Percentiles rank a stretch among this genome's conserved stretches.
These are phyloP conservation scores for Ophiostoma ips DNA, from an alignment of 2,329 filamentous ascomycete genomes.

Conservation along the genomic window DNA sequence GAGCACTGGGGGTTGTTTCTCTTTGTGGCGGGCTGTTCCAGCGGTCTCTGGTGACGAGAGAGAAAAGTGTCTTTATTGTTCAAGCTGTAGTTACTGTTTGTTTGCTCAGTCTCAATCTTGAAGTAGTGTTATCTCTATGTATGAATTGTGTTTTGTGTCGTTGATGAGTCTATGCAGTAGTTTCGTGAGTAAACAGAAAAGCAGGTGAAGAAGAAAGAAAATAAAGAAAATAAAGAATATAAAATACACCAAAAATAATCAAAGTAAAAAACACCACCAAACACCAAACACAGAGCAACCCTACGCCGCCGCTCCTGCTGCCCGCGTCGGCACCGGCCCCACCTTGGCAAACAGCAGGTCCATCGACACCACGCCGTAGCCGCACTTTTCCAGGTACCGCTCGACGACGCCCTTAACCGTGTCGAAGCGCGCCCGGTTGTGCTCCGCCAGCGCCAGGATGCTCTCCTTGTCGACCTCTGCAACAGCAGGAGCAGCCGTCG, in stretches of 20 bases:
- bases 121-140: too few species aligned
- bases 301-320: too few species aligned
- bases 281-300: not conserved
- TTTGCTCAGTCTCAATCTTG: too few species aligned
- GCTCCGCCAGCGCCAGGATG: constrained; percentile 58
- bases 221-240: not conserved
- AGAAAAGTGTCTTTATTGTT: too few species aligned
- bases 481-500: constrained; percentile 8
- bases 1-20: too few species aligned
- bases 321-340: constrained; percentile 32
- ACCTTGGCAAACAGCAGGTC: constrained; percentile 66
- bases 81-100: too few species aligned
- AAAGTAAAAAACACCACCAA: not conserved
- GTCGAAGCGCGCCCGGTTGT: constrained; percentile 67
- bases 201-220: not conserved
- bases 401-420: constrained; percentile 68
- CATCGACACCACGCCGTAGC: constrained; percentile 88
- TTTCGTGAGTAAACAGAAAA: too few species aligned
- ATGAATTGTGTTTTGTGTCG: too few species aligned
- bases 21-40: too few species aligned
- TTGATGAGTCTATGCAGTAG: too few species aligned
- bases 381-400: constrained; percentile 76
- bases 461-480: constrained; percentile 39
- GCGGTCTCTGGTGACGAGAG: too few species aligned
- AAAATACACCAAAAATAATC: not conserved